Percentiles rank a stretch among this genome's conserved stretches.
Conservation (phyloP, 352 stramenopile species). For the Peronospora tabacina region DNA sequence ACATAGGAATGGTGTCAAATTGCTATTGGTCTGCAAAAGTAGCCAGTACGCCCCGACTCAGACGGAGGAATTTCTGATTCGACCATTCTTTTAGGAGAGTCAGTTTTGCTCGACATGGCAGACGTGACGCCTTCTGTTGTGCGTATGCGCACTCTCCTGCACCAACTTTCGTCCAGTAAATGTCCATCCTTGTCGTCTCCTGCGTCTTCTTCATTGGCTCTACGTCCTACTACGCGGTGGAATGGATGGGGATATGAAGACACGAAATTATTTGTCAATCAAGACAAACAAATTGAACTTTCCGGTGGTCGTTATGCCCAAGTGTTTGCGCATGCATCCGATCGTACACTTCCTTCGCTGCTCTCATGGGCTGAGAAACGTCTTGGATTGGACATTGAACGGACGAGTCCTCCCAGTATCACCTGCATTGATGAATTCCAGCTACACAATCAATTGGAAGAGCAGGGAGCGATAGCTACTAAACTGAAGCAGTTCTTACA, state of each 20-base stretch:
- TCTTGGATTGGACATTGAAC: constrained; percentile 42
- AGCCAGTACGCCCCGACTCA: too few species aligned
- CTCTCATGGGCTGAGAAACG: constrained; percentile 50
- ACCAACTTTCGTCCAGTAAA: constrained; percentile 14
- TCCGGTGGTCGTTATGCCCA: constrained; percentile 48
- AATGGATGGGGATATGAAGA: constrained; percentile 69
- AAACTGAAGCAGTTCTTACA: constrained; percentile 31
- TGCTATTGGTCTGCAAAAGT: too few species aligned
- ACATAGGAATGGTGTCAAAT: too few species aligned
- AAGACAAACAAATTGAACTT: constrained; percentile 47
- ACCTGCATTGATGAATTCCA: constrained; percentile 28
- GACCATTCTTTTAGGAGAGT: background rate
- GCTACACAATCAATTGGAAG: constrained; percentile 20
- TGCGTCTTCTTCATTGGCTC: constrained; percentile 10
- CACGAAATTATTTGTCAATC: constrained; percentile 64
- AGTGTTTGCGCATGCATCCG: constrained; percentile 39
- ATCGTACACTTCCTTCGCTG: constrained; percentile 45
- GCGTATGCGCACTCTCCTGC: constrained; percentile 48
- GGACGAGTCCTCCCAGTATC: constrained; percentile 31
- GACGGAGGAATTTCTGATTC: too few species aligned
- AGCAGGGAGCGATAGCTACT: constrained; percentile 8
- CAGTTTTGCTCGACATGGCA: constrained; percentile 23
- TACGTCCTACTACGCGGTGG: constrained; percentile 45
- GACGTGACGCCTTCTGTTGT: constrained; percentile 28
- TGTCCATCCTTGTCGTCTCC: background rate